phyloP scores from a whole-genome alignment of 164 flowering plant species.

The Cinnamomum chago region DNA sequence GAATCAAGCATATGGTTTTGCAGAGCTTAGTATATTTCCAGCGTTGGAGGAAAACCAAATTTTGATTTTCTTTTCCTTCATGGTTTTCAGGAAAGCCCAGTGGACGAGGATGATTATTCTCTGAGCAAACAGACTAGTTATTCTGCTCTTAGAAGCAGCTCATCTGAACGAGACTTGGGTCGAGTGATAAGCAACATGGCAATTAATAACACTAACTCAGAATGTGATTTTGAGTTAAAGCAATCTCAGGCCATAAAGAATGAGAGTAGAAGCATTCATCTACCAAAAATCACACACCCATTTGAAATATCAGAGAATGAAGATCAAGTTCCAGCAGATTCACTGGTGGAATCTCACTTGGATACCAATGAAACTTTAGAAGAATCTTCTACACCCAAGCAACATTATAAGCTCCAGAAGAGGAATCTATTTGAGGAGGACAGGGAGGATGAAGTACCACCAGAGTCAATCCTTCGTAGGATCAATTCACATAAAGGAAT shows the following conservation, averaged over 20 bases:
- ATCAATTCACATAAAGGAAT: conserved; percentile 61
- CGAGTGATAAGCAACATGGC: conserved; percentile 5
- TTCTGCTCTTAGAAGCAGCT: not conserved
- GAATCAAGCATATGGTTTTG: too few relatives aligned
- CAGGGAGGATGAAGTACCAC: conserved; percentile 33
- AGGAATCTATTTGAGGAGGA: conserved; percentile 21
- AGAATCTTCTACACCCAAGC: conserved; percentile 22
- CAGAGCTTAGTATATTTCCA: not conserved
- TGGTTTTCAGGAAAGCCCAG: conserved; percentile 44
- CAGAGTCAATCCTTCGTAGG: conserved; percentile 50
- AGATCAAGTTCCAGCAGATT: not conserved
- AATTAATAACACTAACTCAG: not conserved
- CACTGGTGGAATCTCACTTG: conserved; percentile 12
- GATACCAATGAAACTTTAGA: conserved; percentile 33
- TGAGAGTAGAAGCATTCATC: conserved; percentile 29
- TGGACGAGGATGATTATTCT: conserved; percentile 47
- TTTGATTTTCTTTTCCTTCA: not conserved
- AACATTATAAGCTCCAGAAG: conserved; percentile 16
- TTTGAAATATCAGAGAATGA: conserved; percentile 28
- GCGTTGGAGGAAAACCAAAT: not conserved
- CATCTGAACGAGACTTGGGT: conserved; percentile 4
- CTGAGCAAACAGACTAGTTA: not conserved
- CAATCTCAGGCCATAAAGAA: conserved; percentile 18
- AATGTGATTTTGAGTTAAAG: conserved; percentile 12
- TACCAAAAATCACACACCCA: conserved; percentile 29